Base-by-base conservation (phyloP, 805 yeast genomes). In the Starmerella bacillaris region DNA sequence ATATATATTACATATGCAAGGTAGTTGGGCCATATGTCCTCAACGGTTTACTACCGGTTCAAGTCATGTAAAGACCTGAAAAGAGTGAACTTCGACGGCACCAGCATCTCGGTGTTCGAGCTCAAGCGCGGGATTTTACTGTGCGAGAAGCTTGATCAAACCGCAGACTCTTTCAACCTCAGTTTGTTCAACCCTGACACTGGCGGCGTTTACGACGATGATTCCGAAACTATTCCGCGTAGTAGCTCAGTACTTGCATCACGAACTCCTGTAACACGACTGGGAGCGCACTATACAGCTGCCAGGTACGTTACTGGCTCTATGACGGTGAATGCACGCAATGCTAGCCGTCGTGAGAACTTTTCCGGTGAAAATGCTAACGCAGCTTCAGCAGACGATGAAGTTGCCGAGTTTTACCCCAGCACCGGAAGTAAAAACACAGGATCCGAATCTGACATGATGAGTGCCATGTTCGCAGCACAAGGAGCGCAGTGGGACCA, bases 401-500 rank as follows among this genome's bases (percentile, higher is more conserved):
- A 18, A 30, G 33, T 31, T 7, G 36, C 31, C n/a, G 30, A 33
- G 20, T 38, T 24, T 21, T 31, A 30, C 11, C 27, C 40, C 4
- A 36, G 22, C 12, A 39, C 41, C 24, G 39, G 45, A 7, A 47
- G 56, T 1, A 51, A 59, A 4, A 64, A 61, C 27, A 65, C 64
- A 28, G 65, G 63, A 38, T 20, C 73, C 2, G 98, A 89, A 57
- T 94, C 80, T 42, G 96, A 84, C 45, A 68, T 77, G 58, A 80
- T 89, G 51, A 73, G 75, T 38, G 70, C 74, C 48, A 83, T 89
- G 94, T 82, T 89, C 56, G 83, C 78, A 24, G 83, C 78, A 36
- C 96, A 92, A 56, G 79, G 78, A 39, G 83, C 77, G 46, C 93
- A 79, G 42, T 89, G 99, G 99, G 77, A 77, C 37, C 80, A 78